These are phyloP conservation scores for Talaromyces verruculosus DNA, from an alignment of 2,329 filamentous ascomycete genomes.

Conservation along the genomic window DNA sequence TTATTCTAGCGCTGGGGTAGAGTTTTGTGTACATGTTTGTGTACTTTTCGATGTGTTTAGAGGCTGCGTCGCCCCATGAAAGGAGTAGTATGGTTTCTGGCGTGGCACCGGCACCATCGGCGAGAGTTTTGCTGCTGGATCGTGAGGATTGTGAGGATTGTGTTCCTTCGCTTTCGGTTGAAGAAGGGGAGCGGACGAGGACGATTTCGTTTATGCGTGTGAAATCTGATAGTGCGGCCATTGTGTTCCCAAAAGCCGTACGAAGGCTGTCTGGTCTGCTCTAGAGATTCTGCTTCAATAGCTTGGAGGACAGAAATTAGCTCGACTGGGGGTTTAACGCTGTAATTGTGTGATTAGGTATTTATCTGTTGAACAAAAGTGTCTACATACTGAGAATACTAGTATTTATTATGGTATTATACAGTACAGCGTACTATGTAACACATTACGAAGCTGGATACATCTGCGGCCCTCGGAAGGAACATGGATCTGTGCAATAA, in stretches of 20 bases:
- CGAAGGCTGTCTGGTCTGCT: not conserved
- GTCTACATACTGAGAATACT: not conserved
- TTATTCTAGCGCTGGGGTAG: slow-evolving; percentile 3
- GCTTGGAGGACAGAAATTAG: not conserved
- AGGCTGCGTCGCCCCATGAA: slow-evolving; percentile 2
- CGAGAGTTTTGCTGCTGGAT: not conserved
- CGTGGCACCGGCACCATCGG: not conserved
- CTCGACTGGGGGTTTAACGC: not conserved
- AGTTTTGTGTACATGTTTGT: slow-evolving; percentile 1
- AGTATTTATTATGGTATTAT: not conserved
- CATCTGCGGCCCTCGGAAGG: not conserved
- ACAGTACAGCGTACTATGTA: not conserved
- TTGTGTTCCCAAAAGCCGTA: not conserved
- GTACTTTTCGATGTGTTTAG: slow-evolving; percentile 9
- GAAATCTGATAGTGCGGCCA: not conserved
- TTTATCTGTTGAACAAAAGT: not conserved
- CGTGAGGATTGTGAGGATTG: not conserved
- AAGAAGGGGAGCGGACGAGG: not conserved
- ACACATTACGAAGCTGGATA: not conserved
- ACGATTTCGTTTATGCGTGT: not conserved
- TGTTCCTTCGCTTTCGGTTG: not conserved
- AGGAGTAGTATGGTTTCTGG: not conserved
- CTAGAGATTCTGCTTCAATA: not conserved
- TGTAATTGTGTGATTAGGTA: not conserved
- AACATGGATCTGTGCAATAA: not conserved